Base-by-base conservation (phyloP, 208 protist genomes). In the Trypanosoma melophagium region DNA sequence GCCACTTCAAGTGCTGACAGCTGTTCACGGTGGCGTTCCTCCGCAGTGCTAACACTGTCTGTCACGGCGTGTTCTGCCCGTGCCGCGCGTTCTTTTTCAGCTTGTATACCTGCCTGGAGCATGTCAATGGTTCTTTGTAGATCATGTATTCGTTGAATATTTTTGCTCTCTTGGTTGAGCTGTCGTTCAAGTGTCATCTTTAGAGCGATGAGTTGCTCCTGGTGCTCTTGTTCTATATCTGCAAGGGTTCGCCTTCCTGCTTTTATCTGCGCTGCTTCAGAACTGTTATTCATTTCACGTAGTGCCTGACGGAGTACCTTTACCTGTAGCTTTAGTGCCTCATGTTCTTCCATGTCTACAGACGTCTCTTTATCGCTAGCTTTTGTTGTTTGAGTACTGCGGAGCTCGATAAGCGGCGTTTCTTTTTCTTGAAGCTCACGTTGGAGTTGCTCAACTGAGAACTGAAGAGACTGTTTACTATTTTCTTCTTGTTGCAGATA, bases 261-360 rank as follows among this genome's bases (percentile, higher is more conserved):
- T 57, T 63, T 61, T 14, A 62, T 35, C n/a, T 60, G 22, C 16
- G 9, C 56, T 14, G 54, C 56, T 17, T 1, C 42, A 24, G 45
- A 31, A 49, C 22, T 58, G 51, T 25, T 60, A 22, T 24, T 22
- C 10, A 13, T 12, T 10, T 89, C 78, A 0, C 78, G 75, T 17
- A 92, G 60, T 12, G 82, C 75, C 54, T 89, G 72, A 69, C 80
- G 76, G 1, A 92, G 71, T 16, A 88, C 60, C 50, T 85, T 68
- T 41, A 85, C 81, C 58, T 89, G 79, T 65, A 87, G 42, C 42
- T 79, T 78, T 19, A 83, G 61, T 16, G 80, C 83, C 25, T 82
- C 79, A 22, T 84, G 81, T 69, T 89, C 76, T 28, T 88, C 83
- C 53, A 80, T 82, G 42, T 86, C 83, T 12, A 88, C 73, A 47